These are phyloP conservation scores for Calophaca sinica DNA, from an alignment of 306 rosid genomes.

Conservation along the genomic window DNA sequence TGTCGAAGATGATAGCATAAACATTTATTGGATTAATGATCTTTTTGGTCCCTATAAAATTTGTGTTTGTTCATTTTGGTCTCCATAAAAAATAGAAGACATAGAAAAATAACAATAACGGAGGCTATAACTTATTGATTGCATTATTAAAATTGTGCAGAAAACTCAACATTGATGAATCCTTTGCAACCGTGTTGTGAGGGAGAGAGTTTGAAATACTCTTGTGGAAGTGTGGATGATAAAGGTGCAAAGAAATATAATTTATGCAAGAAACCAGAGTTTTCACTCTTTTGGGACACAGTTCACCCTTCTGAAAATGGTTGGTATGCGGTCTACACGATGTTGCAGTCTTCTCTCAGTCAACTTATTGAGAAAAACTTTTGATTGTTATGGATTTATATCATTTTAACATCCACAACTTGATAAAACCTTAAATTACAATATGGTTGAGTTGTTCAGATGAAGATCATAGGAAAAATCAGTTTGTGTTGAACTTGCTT, in stretches of 20 bases:
- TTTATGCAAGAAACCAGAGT: conserved; percentile 42
- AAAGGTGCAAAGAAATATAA: not conserved
- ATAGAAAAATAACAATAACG: too few relatives aligned
- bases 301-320: conserved; percentile 46
- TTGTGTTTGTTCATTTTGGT: too few relatives aligned
- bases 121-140: too few relatives aligned
- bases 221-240: conserved; percentile 29
- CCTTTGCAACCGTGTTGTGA: conserved; percentile 47
- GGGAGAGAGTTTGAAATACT: not conserved
- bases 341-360: conserved; percentile 11
- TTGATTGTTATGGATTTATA: not conserved
- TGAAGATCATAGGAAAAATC: too few relatives aligned
- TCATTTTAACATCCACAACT: not conserved
- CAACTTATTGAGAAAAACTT: not conserved
- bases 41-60: too few relatives aligned
- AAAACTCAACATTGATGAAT: conserved; percentile 39
- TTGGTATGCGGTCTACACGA: conserved; percentile 1
- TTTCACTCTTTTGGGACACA: conserved; percentile 44
- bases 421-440: too few relatives aligned
- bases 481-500: too few relatives aligned
- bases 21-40: too few relatives aligned
- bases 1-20: too few relatives aligned
- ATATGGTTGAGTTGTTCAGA: too few relatives aligned
- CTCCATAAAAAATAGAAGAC: too few relatives aligned
- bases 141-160: not conserved